A percentile compares a stretch with the other conserved stretches of the same genome.
Evolutionary conservation across 2,329 filamentous ascomycete species (phyloP).

Genomic region (Ramularia endophylla): DNA sequence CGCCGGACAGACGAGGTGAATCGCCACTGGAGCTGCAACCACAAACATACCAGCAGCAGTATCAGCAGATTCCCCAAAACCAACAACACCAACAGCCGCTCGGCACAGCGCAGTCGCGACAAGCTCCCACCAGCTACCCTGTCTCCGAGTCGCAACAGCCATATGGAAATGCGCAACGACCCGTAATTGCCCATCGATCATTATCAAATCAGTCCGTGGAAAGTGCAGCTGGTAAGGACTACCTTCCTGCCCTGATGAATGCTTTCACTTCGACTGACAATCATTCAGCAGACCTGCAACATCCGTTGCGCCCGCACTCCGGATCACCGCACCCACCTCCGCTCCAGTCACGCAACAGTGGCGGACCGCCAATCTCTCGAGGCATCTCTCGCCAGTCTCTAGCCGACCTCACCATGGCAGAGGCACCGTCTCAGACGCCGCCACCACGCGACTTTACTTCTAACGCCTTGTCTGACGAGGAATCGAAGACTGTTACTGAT

Average conservation of each 20-base stretch:
- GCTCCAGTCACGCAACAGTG: slow-evolving; percentile 10
- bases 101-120: slow-evolving; percentile 8
- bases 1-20: slow-evolving; percentile 29
- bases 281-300: slow-evolving; percentile 36
- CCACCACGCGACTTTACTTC: slow-evolving; percentile 40
- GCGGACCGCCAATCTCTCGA: slow-evolving; percentile 30
- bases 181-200: slow-evolving; percentile 31
- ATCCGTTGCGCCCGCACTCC: slow-evolving; percentile 34
- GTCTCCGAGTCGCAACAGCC: slow-evolving; percentile 5
- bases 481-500: slow-evolving; percentile 40
- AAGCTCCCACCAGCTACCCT: slow-evolving; percentile 23
- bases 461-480: slow-evolving; percentile 37
- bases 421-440: slow-evolving; percentile 38
- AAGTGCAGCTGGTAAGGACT: slow-evolving; percentile 39
- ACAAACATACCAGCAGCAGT: slow-evolving; percentile 9
- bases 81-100: slow-evolving; percentile 10
- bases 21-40: slow-evolving; percentile 11
- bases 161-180: slow-evolving; percentile 16
- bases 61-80: slow-evolving; percentile 7
- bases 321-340: slow-evolving; percentile 28
- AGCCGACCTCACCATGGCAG: slow-evolving; percentile 43
- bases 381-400: slow-evolving; percentile 39
- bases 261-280: slow-evolving; percentile 6
- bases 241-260: too few relatives aligned
- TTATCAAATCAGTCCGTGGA: slow-evolving; percentile 45